Percentiles rank a stretch among this genome's conserved stretches.
phyloP scores from a whole-genome alignment of 2,329 filamentous ascomycete species.

The Monilinia aucupariae region DNA sequence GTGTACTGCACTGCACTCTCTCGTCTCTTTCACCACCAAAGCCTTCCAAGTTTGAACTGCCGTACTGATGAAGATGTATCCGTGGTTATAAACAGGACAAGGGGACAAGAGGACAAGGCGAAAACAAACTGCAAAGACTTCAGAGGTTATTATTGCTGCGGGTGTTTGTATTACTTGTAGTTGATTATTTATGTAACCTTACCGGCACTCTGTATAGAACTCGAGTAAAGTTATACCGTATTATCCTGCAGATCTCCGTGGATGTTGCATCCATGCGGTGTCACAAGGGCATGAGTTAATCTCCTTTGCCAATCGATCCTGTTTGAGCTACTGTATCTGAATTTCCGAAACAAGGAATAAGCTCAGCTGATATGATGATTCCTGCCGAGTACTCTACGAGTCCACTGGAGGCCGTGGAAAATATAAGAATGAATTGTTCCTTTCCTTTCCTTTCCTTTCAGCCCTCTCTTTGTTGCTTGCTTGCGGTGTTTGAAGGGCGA shows the following conservation, averaged over 20 bases:
- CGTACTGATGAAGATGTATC: neutral
- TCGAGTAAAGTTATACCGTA: too few species aligned
- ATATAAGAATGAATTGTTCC: neutral
- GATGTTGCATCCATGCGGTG: neutral
- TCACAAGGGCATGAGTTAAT: constrained; percentile 2
- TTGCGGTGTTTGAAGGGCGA: neutral
- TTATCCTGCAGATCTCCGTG: neutral
- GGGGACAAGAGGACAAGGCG: neutral
- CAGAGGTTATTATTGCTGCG: too few species aligned
- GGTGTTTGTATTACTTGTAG: neutral
- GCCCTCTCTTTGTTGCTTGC: constrained; percentile 5
- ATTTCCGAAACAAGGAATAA: constrained; percentile 1
- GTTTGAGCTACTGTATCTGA: neutral
- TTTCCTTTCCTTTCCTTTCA: neutral
- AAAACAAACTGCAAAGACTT: neutral
- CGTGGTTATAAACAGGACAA: neutral
- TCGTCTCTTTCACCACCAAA: neutral
- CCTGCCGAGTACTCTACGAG: neutral
- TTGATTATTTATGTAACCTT: neutral
- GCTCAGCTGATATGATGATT: constrained; percentile 7
- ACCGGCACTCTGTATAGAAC: too few species aligned
- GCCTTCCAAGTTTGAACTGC: neutral
- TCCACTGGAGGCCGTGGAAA: neutral
- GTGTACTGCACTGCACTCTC: neutral
- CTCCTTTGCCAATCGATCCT: neutral